Evolutionary conservation across 768 basidiomycete genomes (phyloP), one percentile per base, ranked within the genome.

Genomic region (Xerocomellus amylosporus): DNA sequence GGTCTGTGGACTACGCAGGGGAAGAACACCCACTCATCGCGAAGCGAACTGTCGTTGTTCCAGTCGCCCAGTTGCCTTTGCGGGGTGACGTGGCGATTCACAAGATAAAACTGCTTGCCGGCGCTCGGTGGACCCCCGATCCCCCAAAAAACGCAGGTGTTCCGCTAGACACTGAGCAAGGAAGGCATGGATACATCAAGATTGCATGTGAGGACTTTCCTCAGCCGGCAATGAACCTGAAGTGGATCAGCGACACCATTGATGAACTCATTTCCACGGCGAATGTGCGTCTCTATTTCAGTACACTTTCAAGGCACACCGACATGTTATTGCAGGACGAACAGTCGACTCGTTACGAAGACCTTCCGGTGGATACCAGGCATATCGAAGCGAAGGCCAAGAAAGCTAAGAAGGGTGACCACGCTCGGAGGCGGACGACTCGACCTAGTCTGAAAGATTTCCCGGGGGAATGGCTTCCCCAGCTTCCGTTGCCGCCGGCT

Each of bases 191-290:
- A 5, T 95, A 82, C 73, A 77, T 99, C 71, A 94, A 94, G 75
- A 89, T 98, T 56, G 80, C 88, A 1, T 93, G 90, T 66, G 95
- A 98, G 63, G 83, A 88, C 70, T 96, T 93, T 71, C 84, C 86
- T 8, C 78, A 82, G 60, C 82, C 86, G 2, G 78, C 83, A 26
- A 87, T 90, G 89, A 99, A 99, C 71, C 75, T 96, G 63, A 96
- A 95, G 71, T 96, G 93, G 89, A 91, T 89, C 38, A 89, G 88
- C 60, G 95, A 98, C 66, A 79, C 84, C 15, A 71, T 99, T 51
- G 89, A 94, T 64, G 74, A 79, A 61, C 73, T 99, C 40, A 69
- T 98, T 57, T 72, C 71, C n/a, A 87, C 86, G 63, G 91, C 94
- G 10, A 93, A 94, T 69, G 96, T 97, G 66, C 62, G 92, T 81